phyloP scores from a whole-genome alignment of 441 rosid genomes.

The Corymbia calophylla region DNA sequence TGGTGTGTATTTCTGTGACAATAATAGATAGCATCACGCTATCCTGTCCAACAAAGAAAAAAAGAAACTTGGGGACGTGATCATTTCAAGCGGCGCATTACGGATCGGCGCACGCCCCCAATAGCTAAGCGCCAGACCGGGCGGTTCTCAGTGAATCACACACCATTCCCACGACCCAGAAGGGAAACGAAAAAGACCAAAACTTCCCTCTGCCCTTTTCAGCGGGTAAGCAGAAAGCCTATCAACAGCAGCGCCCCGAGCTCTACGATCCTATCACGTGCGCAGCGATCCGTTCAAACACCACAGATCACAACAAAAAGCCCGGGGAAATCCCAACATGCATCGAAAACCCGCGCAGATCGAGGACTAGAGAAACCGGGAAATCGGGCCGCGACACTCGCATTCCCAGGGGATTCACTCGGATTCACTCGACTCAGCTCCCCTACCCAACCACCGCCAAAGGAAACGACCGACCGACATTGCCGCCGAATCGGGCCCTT shows the following conservation, averaged over 20 bases:
- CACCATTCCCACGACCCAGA: not conserved
- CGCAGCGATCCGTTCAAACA: not conserved
- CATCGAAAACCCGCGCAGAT: not conserved
- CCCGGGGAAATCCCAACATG: not conserved
- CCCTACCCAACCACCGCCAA: not conserved
- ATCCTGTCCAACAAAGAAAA: not conserved
- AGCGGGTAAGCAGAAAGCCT: not conserved
- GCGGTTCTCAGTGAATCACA: not conserved
- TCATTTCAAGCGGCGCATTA: not conserved
- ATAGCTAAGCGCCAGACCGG: not conserved
- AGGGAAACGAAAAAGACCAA: not conserved
- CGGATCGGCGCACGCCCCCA: not conserved
- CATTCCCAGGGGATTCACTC: not conserved
- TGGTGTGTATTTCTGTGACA: not conserved
- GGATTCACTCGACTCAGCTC: not conserved
- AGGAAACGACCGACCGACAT: not conserved
- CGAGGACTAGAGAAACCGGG: not conserved
- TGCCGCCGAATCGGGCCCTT: not conserved
- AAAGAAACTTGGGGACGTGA: not conserved
- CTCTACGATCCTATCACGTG: not conserved
- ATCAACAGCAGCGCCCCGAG: not conserved
- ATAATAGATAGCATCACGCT: not conserved
- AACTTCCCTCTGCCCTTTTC: not conserved
- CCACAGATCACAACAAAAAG: not conserved
- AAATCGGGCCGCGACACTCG: not conserved